Percentiles rank a stretch among this genome's conserved stretches.
These are phyloP conservation scores for Dendryphion nanum DNA, from an alignment of 2,329 filamentous ascomycete genomes.

Conservation along the genomic window DNA sequence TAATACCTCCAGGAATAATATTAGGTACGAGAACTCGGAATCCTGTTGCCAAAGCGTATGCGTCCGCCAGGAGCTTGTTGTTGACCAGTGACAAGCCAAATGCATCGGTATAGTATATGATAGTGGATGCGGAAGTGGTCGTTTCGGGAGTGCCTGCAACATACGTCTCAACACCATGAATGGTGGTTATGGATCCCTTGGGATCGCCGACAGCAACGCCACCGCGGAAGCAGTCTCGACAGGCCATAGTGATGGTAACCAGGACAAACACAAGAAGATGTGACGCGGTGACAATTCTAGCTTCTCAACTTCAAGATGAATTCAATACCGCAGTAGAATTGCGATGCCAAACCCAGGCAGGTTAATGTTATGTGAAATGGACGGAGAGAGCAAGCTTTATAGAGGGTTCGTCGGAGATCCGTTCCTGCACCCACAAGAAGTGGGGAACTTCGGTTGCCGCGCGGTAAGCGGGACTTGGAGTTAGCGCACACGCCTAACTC, in stretches of 20 bases:
- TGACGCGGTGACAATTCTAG: too few relatives aligned
- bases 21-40: constrained; percentile 21
- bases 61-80: constrained; percentile 24
- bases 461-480: too few relatives aligned
- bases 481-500: too few relatives aligned
- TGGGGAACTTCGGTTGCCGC: too few relatives aligned
- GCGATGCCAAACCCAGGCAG: too few relatives aligned
- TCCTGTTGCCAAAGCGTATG: constrained; percentile 13
- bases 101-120: constrained; percentile 24
- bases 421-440: too few relatives aligned
- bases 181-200: neutral
- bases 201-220: constrained; percentile 6
- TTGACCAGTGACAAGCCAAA: constrained; percentile 24
- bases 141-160: constrained; percentile 9
- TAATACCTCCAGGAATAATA: constrained; percentile 24
- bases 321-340: too few relatives aligned
- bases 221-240: constrained; percentile 24
- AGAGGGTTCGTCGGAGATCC: too few relatives aligned
- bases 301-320: too few relatives aligned
- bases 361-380: too few relatives aligned
- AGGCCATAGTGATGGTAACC: constrained; percentile 23
- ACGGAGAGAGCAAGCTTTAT: too few relatives aligned
- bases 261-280: too few relatives aligned
- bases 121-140: constrained; percentile 10
- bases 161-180: constrained; percentile 16